Evolutionary conservation across 305 asterid species (phyloP).

Genomic region (Plantago lanceolata): DNA sequence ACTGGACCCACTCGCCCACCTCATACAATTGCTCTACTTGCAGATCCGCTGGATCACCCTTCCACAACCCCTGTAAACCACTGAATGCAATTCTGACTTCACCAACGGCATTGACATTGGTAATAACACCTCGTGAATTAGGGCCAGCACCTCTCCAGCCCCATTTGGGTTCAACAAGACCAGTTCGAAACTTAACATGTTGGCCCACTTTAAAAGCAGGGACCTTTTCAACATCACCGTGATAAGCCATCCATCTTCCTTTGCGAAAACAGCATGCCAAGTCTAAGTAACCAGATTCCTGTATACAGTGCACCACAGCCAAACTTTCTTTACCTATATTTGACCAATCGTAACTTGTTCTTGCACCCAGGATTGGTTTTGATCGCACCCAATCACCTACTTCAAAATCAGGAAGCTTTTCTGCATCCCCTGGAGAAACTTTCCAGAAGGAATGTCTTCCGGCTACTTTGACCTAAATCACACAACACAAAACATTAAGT

Average conservation of each 20-base stretch:
- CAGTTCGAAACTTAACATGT: slow-evolving; percentile 66
- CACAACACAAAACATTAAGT: not conserved
- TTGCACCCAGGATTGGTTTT: slow-evolving; percentile 75
- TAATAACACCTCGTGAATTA: slow-evolving; percentile 67
- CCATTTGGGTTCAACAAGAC: slow-evolving; percentile 87
- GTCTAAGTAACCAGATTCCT: slow-evolving; percentile 84
- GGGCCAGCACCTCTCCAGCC: slow-evolving; percentile 88
- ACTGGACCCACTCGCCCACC: slow-evolving; percentile 86
- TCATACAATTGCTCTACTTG: slow-evolving; percentile 64
- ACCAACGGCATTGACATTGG: slow-evolving; percentile 72
- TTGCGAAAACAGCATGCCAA: slow-evolving; percentile 88
- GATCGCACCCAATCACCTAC: slow-evolving; percentile 99
- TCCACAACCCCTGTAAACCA: slow-evolving; percentile 76
- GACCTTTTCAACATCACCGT: slow-evolving; percentile 83
- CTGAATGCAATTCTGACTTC: slow-evolving; percentile 72
- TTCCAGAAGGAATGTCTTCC: slow-evolving; percentile 80
- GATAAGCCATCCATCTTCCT: slow-evolving; percentile 69
- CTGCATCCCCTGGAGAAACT: slow-evolving; percentile 97
- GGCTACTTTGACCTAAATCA: slow-evolving; percentile 60
- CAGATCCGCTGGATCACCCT: slow-evolving; percentile 88
- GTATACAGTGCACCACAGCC: slow-evolving; percentile 84
- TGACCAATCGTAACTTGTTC: slow-evolving; percentile 96
- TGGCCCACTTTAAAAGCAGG: slow-evolving; percentile 77
- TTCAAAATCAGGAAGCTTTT: slow-evolving; percentile 79
- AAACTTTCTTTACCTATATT: slow-evolving; percentile 83